Conservation (phyloP, 371 early-diverging fungal genomes). For the Vavraia culicis region DNA sequence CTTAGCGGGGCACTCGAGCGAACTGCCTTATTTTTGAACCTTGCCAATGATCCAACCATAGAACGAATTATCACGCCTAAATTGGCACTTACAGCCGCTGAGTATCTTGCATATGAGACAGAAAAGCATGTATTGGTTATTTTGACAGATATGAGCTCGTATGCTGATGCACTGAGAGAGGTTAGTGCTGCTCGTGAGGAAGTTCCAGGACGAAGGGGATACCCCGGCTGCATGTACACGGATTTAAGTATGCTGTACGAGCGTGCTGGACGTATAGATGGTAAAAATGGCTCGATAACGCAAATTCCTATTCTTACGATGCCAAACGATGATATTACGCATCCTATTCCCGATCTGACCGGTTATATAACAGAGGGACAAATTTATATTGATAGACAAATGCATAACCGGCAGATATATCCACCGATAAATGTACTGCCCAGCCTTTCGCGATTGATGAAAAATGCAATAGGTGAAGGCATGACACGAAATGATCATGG, state of each 20-base stretch:
- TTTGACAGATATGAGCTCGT: conserved; percentile 99
- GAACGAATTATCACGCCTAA: conserved; percentile 99
- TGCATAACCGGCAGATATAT: conserved; percentile 96
- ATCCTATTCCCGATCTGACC: conserved; percentile 99
- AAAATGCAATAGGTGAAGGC: conserved; percentile 95
- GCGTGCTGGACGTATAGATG: conserved; percentile 95
- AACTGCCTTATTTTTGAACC: conserved; percentile 90
- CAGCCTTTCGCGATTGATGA: conserved; percentile 95
- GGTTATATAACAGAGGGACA: conserved; percentile 99
- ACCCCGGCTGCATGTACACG: conserved; percentile 99
- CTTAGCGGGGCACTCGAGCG: conserved; percentile 95
- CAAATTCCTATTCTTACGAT: conserved; percentile 99
- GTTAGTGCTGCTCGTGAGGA: conserved; percentile 97
- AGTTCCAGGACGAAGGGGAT: conserved; percentile 99
- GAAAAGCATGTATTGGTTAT: conserved; percentile 98
- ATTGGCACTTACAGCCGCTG: conserved; percentile 92
- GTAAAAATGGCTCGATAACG: conserved; percentile 94
- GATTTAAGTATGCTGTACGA: conserved; percentile 98
- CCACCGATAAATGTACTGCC: conserved; percentile 99
- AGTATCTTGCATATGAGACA: conserved; percentile 96
- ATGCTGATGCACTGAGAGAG: conserved; percentile 98
- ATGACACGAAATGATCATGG: conserved; percentile 96
- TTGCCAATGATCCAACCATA: conserved; percentile 99
- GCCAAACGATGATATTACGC: conserved; percentile 99
- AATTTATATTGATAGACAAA: conserved; percentile 93